Evolutionary conservation across 192 early-diverging fungal genomes (phyloP).

Genomic region (Funneliformis geosporum): DNA sequence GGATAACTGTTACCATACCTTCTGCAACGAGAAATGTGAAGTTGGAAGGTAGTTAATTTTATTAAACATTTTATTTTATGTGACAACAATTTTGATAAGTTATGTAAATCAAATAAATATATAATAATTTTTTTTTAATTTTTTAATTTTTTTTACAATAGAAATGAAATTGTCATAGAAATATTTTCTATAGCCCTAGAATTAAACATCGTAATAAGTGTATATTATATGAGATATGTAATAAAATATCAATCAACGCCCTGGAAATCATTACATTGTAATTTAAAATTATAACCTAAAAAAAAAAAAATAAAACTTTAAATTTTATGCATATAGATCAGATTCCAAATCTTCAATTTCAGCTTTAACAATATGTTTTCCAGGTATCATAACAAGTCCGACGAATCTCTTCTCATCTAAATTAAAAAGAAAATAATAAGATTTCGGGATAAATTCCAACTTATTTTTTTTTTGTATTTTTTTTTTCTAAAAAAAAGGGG

Average conservation of each 20-base stretch:
- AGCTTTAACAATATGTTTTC: conserved; percentile 63
- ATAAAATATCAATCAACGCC: too few relatives aligned
- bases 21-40: conserved; percentile 80
- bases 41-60: conserved; percentile 17
- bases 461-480: neutral
- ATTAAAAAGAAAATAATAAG: neutral
- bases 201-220: too few relatives aligned
- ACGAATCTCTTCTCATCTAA: conserved; percentile 61
- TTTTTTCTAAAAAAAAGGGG: neutral
- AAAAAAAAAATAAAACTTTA: neutral
- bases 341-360: conserved; percentile 52
- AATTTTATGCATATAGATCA: conserved; percentile 12
- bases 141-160: neutral
- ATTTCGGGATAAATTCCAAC: neutral
- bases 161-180: neutral
- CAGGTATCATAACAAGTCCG: conserved; percentile 78
- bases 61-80: neutral
- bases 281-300: neutral
- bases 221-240: too few relatives aligned
- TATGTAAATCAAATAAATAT: too few relatives aligned
- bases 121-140: neutral
- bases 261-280: neutral
- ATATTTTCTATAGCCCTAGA: neutral
- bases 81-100: too few relatives aligned
- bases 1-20: conserved; percentile 84